Evolutionary conservation across 2,329 filamentous ascomycete species (phyloP).

Genomic region (Diplodia corticola): DNA sequence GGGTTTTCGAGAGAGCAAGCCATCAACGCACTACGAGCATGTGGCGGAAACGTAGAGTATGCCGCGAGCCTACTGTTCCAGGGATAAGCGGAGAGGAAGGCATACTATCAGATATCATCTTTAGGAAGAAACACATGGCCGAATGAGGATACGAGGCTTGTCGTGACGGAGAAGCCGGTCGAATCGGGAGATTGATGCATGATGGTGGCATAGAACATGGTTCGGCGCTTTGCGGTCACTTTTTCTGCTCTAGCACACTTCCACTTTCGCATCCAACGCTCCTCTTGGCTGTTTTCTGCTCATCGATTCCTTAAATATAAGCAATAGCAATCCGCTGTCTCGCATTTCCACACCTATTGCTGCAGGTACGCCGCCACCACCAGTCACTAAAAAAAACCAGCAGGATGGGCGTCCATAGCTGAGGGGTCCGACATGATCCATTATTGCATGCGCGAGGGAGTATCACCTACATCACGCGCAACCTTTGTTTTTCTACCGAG

Average conservation of each 20-base stretch:
- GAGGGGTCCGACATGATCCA: background rate
- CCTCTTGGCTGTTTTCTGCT: slow-evolving; percentile 8
- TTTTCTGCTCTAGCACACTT: slow-evolving; percentile 8
- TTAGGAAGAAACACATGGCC: background rate
- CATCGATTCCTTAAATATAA: background rate
- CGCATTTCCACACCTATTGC: background rate
- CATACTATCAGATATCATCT: slow-evolving; percentile 42
- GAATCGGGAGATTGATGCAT: slow-evolving; percentile 18
- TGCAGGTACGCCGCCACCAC: background rate
- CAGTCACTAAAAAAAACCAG: background rate
- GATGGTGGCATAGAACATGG: slow-evolving; percentile 23
- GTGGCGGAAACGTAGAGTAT: slow-evolving; percentile 81
- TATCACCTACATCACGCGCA: background rate
- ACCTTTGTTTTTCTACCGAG: background rate
- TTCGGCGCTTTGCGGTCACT: slow-evolving; percentile 18
- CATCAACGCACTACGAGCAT: slow-evolving; percentile 76
- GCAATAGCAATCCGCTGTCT: background rate
- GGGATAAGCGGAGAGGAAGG: background rate
- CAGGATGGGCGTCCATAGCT: background rate
- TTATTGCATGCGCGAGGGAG: background rate
- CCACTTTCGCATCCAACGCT: background rate
- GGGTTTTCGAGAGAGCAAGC: slow-evolving; percentile 77
- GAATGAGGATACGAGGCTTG: background rate
- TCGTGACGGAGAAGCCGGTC: background rate
- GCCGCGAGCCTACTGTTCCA: slow-evolving; percentile 78